Evolutionary conservation across 1,139 yeast species (phyloP).

Genomic region (Yamadazyma aaseri): DNA sequence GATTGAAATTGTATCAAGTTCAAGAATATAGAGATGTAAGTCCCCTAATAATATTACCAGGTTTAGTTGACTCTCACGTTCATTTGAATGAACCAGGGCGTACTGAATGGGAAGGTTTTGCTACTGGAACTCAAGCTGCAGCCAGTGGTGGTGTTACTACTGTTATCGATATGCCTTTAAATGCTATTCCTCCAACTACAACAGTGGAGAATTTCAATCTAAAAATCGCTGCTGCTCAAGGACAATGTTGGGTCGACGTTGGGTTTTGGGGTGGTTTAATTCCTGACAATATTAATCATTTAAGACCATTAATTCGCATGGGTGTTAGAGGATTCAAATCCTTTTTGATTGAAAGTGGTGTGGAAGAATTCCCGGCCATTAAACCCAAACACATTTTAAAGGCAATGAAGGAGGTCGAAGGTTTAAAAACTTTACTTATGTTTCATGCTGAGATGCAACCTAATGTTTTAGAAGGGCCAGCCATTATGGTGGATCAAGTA

Average conservation of each 20-base stretch:
- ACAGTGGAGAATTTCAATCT: constrained; percentile 70
- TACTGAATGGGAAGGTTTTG: constrained; percentile 96
- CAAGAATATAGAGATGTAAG: constrained; percentile 52
- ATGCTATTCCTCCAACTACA: constrained; percentile 94
- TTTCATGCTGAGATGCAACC: constrained; percentile 91
- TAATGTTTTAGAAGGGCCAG: constrained; percentile 22
- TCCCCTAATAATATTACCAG: constrained; percentile 76
- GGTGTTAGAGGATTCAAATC: constrained; percentile 95
- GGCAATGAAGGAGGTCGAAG: constrained; percentile 65
- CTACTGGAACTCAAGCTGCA: constrained; percentile 88
- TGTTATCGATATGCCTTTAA: constrained; percentile 92
- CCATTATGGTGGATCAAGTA: constrained; percentile 17
- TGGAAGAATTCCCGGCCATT: constrained; percentile 89
- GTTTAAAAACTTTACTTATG: constrained; percentile 70
- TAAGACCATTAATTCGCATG: constrained; percentile 70
- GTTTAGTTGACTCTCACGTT: constrained; percentile 90
- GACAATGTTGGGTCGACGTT: constrained; percentile 88
- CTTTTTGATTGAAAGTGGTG: constrained; percentile 88
- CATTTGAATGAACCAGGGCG: constrained; percentile 93
- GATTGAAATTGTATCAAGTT: constrained; percentile 43
- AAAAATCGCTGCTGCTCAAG: constrained; percentile 74
- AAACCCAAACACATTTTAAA: constrained; percentile 56
- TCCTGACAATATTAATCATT: constrained; percentile 68
- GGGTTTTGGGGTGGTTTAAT: constrained; percentile 96
- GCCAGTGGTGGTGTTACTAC: constrained; percentile 96